Conservation (phyloP, 2,329 filamentous ascomycete genomes). For the Epichloe hybrida region DNA sequence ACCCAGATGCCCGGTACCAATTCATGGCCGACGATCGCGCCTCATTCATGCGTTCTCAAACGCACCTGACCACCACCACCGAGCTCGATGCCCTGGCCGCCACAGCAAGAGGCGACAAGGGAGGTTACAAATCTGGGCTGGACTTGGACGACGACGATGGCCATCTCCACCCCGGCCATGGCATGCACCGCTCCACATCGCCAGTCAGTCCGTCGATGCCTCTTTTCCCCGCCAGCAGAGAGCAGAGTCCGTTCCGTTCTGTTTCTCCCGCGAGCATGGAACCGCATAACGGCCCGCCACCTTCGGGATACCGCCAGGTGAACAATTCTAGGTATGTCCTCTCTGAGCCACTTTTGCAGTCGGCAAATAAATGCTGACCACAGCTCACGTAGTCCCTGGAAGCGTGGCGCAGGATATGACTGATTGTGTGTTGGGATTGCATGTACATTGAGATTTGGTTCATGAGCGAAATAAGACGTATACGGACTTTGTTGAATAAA, state of each 20-base stretch:
- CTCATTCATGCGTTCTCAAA: slow-evolving; percentile 92
- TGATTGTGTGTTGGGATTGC: slow-evolving; percentile 9
- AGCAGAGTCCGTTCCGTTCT: slow-evolving; percentile 23
- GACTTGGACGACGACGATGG: slow-evolving; percentile 30
- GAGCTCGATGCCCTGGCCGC: slow-evolving; percentile 81
- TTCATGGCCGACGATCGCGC: slow-evolving; percentile 90
- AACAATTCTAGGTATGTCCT: slow-evolving; percentile 26
- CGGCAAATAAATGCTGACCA: not conserved
- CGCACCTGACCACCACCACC: slow-evolving; percentile 59
- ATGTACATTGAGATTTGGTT: not conserved
- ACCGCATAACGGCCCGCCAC: not conserved
- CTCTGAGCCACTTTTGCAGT: not conserved
- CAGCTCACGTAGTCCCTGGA: slow-evolving; percentile 24
- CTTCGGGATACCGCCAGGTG: slow-evolving; percentile 20
- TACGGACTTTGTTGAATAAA: too few relatives aligned
- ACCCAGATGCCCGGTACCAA: slow-evolving; percentile 85
- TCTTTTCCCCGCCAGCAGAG: slow-evolving; percentile 26
- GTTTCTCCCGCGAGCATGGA: slow-evolving; percentile 20
- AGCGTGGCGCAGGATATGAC: slow-evolving; percentile 32
- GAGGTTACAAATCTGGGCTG: slow-evolving; percentile 20
- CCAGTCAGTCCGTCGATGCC: slow-evolving; percentile 30
- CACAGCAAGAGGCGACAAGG: slow-evolving; percentile 66
- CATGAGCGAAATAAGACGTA: too few relatives aligned
- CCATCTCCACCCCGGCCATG: slow-evolving; percentile 24
- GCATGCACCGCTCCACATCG: slow-evolving; percentile 12